phyloP scores from a whole-genome alignment of 2,329 filamentous ascomycete species.

The Fusarium praegraminearum region DNA sequence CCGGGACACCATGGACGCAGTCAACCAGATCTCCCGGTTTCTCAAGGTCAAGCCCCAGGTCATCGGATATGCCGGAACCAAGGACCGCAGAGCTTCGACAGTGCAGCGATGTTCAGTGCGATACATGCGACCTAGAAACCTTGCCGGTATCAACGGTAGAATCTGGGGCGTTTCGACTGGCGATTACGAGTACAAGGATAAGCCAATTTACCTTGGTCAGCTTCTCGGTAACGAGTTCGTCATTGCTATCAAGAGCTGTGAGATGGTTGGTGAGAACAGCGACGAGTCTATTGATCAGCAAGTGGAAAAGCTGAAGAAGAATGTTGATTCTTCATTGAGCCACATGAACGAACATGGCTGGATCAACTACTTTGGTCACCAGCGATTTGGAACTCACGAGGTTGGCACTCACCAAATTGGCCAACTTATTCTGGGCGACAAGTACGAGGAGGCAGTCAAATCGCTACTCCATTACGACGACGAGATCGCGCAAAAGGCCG shows the following conservation, averaged over 20 bases:
- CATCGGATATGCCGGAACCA: constrained; percentile 85
- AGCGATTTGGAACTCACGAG: constrained; percentile 91
- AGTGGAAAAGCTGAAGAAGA: constrained; percentile 49
- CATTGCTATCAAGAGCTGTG: constrained; percentile 89
- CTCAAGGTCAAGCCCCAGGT: constrained; percentile 80
- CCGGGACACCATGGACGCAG: constrained; percentile 93
- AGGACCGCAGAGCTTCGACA: constrained; percentile 88
- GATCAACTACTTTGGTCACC: constrained; percentile 98
- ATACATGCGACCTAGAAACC: constrained; percentile 64
- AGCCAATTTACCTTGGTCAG: constrained; percentile 83
- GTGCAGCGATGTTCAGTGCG: constrained; percentile 81
- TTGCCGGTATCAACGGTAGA: constrained; percentile 74
- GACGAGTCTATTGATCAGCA: constrained; percentile 46
- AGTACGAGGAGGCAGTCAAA: constrained; percentile 84
- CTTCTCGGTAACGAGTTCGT: constrained; percentile 91
- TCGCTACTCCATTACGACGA: constrained; percentile 80
- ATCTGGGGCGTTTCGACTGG: constrained; percentile 76
- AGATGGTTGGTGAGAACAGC: constrained; percentile 62
- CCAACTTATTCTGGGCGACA: constrained; percentile 82
- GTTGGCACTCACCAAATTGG: constrained; percentile 89
- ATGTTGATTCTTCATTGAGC: constrained; percentile 69
- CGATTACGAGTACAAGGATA: constrained; percentile 81
- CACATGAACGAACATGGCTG: constrained; percentile 82
- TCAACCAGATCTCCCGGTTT: constrained; percentile 79
- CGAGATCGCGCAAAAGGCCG: constrained; percentile 64